Evolutionary conservation across 768 basidiomycete species (phyloP).

Genomic region (Lentinula detonsa): DNA sequence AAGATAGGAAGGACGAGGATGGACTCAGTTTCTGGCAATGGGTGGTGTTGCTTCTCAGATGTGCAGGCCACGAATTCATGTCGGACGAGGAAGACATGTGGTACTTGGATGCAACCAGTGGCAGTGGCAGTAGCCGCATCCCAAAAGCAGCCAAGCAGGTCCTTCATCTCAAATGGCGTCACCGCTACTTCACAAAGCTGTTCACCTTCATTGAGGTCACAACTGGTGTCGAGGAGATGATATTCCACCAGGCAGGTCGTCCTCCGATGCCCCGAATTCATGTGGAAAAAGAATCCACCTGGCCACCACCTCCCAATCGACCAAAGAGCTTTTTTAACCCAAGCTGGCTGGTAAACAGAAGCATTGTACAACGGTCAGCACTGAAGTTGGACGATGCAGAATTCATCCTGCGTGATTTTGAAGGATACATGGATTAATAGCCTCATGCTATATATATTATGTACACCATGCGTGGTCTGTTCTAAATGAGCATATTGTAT

Average conservation of each 20-base stretch:
- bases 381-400: background rate
- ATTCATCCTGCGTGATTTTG: background rate
- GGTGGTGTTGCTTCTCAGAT: background rate
- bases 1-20: background rate
- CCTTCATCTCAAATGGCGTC: background rate
- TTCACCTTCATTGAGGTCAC: background rate
- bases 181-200: background rate
- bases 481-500: background rate
- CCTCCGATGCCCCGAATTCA: background rate
- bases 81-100: background rate
- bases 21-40: background rate
- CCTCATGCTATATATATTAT: background rate
- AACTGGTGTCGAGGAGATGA: background rate
- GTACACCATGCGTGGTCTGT: no score
- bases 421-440: background rate
- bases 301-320: background rate
- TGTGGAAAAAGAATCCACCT: background rate
- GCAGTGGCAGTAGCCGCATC: background rate
- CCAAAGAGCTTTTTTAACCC: background rate
- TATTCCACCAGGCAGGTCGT: background rate
- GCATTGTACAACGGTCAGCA: background rate
- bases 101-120: background rate
- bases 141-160: background rate
- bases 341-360: background rate
- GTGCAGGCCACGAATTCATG: background rate